phyloP scores from a whole-genome alignment of 2,329 filamentous ascomycete species.

The Epicoccum sorghinum region DNA sequence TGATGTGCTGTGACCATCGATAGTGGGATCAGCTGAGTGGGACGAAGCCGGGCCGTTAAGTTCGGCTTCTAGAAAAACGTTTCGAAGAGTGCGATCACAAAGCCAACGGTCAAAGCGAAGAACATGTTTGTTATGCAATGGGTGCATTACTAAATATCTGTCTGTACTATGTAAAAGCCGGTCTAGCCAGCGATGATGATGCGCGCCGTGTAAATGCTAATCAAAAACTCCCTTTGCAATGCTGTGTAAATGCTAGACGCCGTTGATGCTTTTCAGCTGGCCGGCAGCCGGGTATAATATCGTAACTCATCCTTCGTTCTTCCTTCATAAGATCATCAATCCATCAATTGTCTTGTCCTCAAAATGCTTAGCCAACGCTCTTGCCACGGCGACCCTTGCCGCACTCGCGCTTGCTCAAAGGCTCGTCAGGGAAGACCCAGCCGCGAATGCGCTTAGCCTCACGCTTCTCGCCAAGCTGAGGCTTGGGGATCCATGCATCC shows the following conservation, averaged over 20 bases:
- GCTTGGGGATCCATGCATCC: conserved; percentile 76
- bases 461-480: conserved; percentile 75
- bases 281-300: conserved; percentile 18
- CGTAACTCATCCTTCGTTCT: conserved; percentile 6
- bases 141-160: conserved; percentile 6
- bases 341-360: background rate
- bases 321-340: conserved; percentile 1
- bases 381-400: conserved; percentile 43
- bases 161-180: conserved; percentile 12
- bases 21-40: too few relatives aligned
- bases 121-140: background rate
- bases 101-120: background rate
- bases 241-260: conserved; percentile 15
- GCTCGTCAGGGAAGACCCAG: conserved; percentile 78
- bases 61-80: too few relatives aligned
- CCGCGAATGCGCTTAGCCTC: conserved; percentile 75
- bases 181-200: conserved; percentile 1
- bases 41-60: too few relatives aligned
- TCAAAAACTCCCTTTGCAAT: conserved; percentile 4
- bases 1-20: background rate
- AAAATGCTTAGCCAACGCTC: conserved; percentile 19
- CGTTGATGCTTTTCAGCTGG: conserved; percentile 17
- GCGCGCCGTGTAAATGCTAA: conserved; percentile 16
- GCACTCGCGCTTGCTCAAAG: conserved; percentile 71
- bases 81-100: too few relatives aligned